phyloP scores from a whole-genome alignment of 2,329 filamentous ascomycete genomes.

The Fonsecaea nubica region DNA sequence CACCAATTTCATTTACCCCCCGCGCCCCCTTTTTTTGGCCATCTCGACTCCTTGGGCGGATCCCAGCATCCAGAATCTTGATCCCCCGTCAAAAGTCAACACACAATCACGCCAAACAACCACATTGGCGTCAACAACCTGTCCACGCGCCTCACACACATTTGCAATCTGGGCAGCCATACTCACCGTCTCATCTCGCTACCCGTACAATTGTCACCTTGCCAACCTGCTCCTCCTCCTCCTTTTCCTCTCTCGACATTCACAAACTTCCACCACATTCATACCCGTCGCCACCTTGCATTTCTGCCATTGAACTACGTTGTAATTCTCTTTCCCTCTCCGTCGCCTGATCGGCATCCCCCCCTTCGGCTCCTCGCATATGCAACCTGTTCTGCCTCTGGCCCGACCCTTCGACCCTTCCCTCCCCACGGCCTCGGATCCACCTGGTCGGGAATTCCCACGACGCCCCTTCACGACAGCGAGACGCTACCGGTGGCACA shows the following conservation, averaged over 20 bases:
- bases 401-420: conserved; percentile 29
- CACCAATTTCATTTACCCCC: conserved; percentile 17
- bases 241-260: conserved; percentile 1
- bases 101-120: conserved; percentile 7
- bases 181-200: conserved; percentile 22
- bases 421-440: conserved; percentile 37
- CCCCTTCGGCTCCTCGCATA: conserved; percentile 28
- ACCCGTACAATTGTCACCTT: conserved; percentile 6
- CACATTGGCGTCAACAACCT: conserved; percentile 10
- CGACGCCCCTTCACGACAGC: conserved; percentile 18
- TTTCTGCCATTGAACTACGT: conserved; percentile 51
- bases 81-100: not conserved
- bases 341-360: conserved; percentile 1
- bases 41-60: conserved; percentile 2
- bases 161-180: conserved; percentile 11
- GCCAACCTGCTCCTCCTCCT: not conserved
- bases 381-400: conserved; percentile 28
- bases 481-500: conserved; percentile 12
- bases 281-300: not conserved
- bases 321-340: not conserved
- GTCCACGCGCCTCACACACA: conserved; percentile 3
- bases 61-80: conserved; percentile 8
- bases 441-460: conserved; percentile 30
- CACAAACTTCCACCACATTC: not conserved
- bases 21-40: not conserved